Evolutionary conservation across 2,329 filamentous ascomycete genomes (phyloP), one percentile per base, ranked within the genome.

Genomic region (Gnomoniopsis smithogilvyi): DNA sequence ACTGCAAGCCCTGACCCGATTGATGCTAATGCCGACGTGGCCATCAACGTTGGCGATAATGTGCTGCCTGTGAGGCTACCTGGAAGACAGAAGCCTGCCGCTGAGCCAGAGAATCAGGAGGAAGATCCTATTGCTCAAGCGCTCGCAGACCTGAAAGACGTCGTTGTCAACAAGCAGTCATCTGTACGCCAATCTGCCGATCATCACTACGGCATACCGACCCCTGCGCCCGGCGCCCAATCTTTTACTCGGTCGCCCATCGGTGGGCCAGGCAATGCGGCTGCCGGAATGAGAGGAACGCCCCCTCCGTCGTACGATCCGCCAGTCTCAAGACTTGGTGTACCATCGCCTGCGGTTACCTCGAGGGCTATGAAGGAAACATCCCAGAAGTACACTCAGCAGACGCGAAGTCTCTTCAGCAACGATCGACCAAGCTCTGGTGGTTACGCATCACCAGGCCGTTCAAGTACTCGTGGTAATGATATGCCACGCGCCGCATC

Each of bases 291-390:
- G 72, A 80, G 90, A 65, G 88, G 87, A 26, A 93, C 91, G 11
- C 92, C 93, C 6, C 94, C 94, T 2, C 94, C 94, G 3, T 91
- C 90, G 0, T 98, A 97, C 68, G 90, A 94, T 61, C 84, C 85
- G 50, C 84, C 88, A 52, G 82, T 92, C 49, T 91, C 90, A 69
- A 84, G 91, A 60, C 82, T 98, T 3, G 95, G 92, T 56, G 90
- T 94, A 14, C 96, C 95, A 2, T 89, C 94, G 60, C 92, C 94
- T 2, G 95, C 95, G 1, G 92, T 96, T 62, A 99, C 96, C 0
- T 90, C 92, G 3, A 91, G 89, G 63, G 91, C 95, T 51, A 99
- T 99, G 96, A 91, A 96, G 69, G 91, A 96, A 72, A 91, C 93
- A 3, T 95, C 92, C 0, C 89, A 96, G 67, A 92, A 92, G 73